These are phyloP conservation scores for Hericium alpestre DNA, from an alignment of 768 basidiomycete genomes.

Conservation along the genomic window DNA sequence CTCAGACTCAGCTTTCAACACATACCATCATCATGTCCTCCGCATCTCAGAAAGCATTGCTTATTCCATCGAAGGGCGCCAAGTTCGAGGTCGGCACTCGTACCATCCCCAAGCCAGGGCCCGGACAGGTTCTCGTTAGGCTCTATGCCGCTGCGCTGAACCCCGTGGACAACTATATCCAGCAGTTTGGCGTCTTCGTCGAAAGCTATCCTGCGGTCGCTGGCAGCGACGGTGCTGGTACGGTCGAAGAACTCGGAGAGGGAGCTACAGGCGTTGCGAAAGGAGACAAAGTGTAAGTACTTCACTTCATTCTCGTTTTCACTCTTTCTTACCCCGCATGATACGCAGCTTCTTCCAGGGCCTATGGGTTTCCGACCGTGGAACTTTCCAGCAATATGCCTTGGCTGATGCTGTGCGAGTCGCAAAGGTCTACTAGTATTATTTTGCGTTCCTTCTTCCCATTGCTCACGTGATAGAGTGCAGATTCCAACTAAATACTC, in stretches of 20 bases:
- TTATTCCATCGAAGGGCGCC: background rate
- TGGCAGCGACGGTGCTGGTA: conserved; percentile 18
- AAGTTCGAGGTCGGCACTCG: background rate
- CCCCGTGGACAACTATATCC: conserved; percentile 11
- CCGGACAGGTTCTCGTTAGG: conserved; percentile 13
- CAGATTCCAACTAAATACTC: conserved; percentile 37
- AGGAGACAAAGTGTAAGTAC: conserved; percentile 19
- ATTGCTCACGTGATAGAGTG: background rate
- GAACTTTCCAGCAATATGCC: conserved; percentile 14
- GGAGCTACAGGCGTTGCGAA: conserved; percentile 15
- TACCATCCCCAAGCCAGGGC: conserved; percentile 9
- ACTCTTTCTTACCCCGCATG: background rate
- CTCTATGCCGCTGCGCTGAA: conserved; percentile 12
- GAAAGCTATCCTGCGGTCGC: conserved; percentile 14
- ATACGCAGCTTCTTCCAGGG: conserved; percentile 7
- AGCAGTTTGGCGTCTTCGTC: conserved; percentile 10
- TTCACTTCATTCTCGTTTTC: background rate
- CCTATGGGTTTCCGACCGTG: background rate
- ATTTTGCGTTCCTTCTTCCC: background rate
- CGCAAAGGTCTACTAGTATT: conserved; percentile 5
- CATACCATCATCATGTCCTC: background rate
- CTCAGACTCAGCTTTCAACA: too few relatives aligned
- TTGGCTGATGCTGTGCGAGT: conserved; percentile 11
- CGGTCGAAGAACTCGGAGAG: conserved; percentile 17
- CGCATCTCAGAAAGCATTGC: conserved; percentile 3